Percentiles rank a stretch among this genome's conserved stretches.
These are phyloP conservation scores for Starmerella floricola DNA, from an alignment of 805 yeast species.

Conservation along the genomic window DNA sequence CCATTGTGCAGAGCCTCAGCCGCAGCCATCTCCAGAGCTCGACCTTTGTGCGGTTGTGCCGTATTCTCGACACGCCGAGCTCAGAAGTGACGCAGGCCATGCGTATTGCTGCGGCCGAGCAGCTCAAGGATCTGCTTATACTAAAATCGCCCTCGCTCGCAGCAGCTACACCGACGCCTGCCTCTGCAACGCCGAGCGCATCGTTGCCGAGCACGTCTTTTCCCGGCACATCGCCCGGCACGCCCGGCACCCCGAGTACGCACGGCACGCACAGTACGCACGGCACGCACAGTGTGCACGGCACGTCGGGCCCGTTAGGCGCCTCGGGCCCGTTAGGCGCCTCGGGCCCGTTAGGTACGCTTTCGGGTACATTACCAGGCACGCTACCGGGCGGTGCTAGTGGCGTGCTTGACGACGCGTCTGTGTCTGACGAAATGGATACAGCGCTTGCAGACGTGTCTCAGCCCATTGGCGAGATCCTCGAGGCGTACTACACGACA, in stretches of 20 bases:
- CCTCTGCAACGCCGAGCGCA: not conserved
- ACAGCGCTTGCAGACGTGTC: not conserved
- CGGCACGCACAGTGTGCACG: too few relatives aligned
- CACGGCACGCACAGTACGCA: too few relatives aligned
- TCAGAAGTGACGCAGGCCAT: constrained; percentile 26
- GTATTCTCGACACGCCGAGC: constrained; percentile 23
- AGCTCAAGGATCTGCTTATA: constrained; percentile 24
- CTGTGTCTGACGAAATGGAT: not conserved
- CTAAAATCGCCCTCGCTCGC: not conserved
- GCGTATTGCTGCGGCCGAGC: constrained; percentile 30
- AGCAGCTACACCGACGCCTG: not conserved
- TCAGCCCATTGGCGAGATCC: constrained; percentile 7
- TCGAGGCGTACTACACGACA: constrained; percentile 9
- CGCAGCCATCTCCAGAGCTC: constrained; percentile 32
- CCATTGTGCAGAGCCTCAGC: constrained; percentile 32
- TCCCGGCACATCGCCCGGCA: too few relatives aligned
- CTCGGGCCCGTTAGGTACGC: too few relatives aligned
- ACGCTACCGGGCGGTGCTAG: too few relatives aligned
- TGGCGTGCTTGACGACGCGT: constrained; percentile 2
- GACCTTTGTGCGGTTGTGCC: constrained; percentile 27
- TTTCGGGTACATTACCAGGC: too few relatives aligned
- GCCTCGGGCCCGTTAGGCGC: too few relatives aligned
- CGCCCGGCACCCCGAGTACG: too few relatives aligned
- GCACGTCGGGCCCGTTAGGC: too few relatives aligned
- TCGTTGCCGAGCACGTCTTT: too few relatives aligned